A percentile compares a stretch with the other conserved stretches of the same genome.
These are phyloP conservation scores for Trichomonascaceae sp. DNA, from an alignment of 1,139 yeast species.

Conservation along the genomic window DNA sequence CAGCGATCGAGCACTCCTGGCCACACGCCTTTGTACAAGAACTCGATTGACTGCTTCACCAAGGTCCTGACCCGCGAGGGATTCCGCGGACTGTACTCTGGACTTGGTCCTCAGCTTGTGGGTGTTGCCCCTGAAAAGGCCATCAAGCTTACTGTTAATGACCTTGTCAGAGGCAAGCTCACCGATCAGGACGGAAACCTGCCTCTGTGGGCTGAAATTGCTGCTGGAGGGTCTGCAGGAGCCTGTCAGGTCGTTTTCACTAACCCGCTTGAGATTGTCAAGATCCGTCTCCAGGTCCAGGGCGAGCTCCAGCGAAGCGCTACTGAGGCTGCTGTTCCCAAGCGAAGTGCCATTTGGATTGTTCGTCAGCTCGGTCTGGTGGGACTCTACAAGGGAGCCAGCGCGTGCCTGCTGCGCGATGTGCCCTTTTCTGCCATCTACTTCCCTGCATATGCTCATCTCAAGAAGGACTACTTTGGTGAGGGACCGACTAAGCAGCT, in stretches of 20 bases:
- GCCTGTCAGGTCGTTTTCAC: constrained; percentile 94
- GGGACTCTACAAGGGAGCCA: constrained; percentile 85
- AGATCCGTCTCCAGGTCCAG: constrained; percentile 88
- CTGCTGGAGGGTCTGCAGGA: constrained; percentile 92
- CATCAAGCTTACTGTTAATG: constrained; percentile 89
- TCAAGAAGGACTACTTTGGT: constrained; percentile 68
- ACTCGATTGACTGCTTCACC: constrained; percentile 74
- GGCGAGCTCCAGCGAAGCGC: constrained; percentile 49
- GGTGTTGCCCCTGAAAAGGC: constrained; percentile 99
- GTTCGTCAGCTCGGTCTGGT: constrained; percentile 66
- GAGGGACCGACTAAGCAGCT: constrained; percentile 64
- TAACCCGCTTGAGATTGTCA: constrained; percentile 91
- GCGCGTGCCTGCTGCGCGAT: constrained; percentile 87
- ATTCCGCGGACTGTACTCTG: constrained; percentile 78
- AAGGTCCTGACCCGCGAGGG: constrained; percentile 76
- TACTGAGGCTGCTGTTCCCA: constrained; percentile 23
- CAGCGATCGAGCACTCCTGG: constrained; percentile 58
- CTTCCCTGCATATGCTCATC: constrained; percentile 93
- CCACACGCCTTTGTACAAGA: constrained; percentile 43
- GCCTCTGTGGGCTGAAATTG: constrained; percentile 57
- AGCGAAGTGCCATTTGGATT: constrained; percentile 54
- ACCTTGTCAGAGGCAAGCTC: constrained; percentile 65
- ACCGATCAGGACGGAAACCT: constrained; percentile 43
- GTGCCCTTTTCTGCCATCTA: constrained; percentile 96
- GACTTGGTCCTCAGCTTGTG: constrained; percentile 83